Evolutionary conservation across 1,284 basidiomycete species (phyloP), one percentile per base, ranked within the genome.

Genomic region (Heimioporus retisporus): DNA sequence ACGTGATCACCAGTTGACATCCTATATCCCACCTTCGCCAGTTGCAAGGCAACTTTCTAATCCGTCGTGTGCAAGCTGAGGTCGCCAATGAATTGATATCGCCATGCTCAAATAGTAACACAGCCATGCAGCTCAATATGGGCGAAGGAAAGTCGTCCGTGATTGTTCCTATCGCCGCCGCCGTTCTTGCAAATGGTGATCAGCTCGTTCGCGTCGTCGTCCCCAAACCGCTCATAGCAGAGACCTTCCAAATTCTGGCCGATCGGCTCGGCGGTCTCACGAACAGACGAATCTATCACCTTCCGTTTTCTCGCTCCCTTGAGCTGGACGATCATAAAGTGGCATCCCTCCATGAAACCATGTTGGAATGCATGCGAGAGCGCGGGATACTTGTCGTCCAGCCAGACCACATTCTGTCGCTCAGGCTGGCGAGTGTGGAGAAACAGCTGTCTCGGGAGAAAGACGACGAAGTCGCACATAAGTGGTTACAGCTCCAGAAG

Each of bases 11-110:
- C 10, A 50, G 8, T n/a, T 60, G 4, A 64, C 21, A 25, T 25
- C 7, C 2, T 31, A n/a, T 31, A 14, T 13, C 21, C 21, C 57
- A 15, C 25, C 19, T 21, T 14, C 43, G 56, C 35, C 55, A 86
- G 84, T 77, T 86, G 8, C 82, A 87, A 25, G 61, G 54, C n/a
- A 48, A 55, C 13, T 61, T 35, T 35, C 2, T 35, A 10, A 35
- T 35, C 11, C 35, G 35, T 10, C 35, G 35, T 35, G 35, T 35
- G 35, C 60, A 61, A 31, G 54, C 31, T 13, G 43, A 61, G 16
- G 54, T 61, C 2, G 60, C 60, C 21, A 35, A 35, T 35, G 35
- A 35, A 35, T 35, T 35, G 35, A 35, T 35, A 35, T 35, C 35
- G 35, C 35, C 35, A 35, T 35, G 35, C 35, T 35, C 35, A 10